Percentiles rank a stretch among this genome's conserved stretches.
Conservation (phyloP, 352 stramenopile genomes). For the Phytophthora ohioensis region DNA sequence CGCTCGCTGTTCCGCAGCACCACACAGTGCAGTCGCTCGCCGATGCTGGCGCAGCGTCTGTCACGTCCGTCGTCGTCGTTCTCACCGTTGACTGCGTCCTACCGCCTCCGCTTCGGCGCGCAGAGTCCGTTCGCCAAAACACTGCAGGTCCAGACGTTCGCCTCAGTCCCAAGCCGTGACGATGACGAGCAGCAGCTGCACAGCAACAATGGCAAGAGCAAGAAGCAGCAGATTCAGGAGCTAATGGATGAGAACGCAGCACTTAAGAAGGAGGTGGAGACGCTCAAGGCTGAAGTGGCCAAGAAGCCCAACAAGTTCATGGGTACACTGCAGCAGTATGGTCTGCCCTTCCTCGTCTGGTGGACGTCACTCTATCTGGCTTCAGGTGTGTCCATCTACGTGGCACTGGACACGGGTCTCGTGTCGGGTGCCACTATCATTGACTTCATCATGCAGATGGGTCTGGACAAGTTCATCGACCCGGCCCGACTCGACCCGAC, state of each 20-base stretch:
- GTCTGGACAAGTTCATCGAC: conserved; percentile 83
- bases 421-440: conserved; percentile 83
- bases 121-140: conserved; percentile 36
- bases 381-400: conserved; percentile 79
- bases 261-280: conserved; percentile 75
- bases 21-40: conserved; percentile 19
- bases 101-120: conserved; percentile 18
- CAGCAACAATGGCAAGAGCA: conserved; percentile 33
- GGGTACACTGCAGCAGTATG: conserved; percentile 84
- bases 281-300: conserved; percentile 50
- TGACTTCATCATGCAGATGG: conserved; percentile 84
- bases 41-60: conserved; percentile 32
- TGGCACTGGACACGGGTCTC: conserved; percentile 75
- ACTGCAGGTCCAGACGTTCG: conserved; percentile 61
- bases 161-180: conserved; percentile 51
- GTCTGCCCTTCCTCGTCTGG: conserved; percentile 86
- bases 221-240: conserved; percentile 72
- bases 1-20: conserved; percentile 43
- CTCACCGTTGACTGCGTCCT: conserved; percentile 27
- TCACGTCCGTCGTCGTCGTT: conserved; percentile 23
- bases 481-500: conserved; percentile 78
- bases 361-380: conserved; percentile 83
- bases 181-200: conserved; percentile 37
- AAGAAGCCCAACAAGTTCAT: conserved; percentile 86
- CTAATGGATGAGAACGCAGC: conserved; percentile 80